These are phyloP conservation scores for Primulina huaijiensis DNA, from an alignment of 257 asterid genomes.

Conservation along the genomic window DNA sequence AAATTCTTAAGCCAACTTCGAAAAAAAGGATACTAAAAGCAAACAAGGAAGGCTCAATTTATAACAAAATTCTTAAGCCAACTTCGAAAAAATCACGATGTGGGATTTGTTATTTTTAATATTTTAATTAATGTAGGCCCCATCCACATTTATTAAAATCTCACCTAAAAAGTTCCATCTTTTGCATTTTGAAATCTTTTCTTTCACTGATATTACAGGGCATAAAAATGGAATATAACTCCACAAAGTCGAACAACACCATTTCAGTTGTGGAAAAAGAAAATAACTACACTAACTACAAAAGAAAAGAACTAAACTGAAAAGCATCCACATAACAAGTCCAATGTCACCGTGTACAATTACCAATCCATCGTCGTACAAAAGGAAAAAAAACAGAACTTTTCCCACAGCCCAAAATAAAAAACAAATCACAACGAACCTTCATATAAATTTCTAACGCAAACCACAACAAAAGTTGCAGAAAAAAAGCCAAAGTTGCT, in stretches of 20 bases:
- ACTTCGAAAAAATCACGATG: too few relatives aligned
- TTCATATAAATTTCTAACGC: neutral
- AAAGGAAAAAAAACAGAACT: conserved; percentile 6
- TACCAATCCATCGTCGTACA: conserved; percentile 3
- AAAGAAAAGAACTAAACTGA: too few relatives aligned
- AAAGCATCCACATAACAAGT: too few relatives aligned
- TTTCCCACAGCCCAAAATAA: neutral
- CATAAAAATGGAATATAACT: neutral
- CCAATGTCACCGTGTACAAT: neutral
- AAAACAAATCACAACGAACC: neutral
- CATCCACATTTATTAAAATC: too few relatives aligned
- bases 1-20: too few relatives aligned
- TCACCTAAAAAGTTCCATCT: too few relatives aligned
- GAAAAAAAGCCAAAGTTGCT: neutral
- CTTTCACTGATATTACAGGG: neutral
- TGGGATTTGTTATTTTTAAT: too few relatives aligned
- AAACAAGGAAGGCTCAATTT: too few relatives aligned
- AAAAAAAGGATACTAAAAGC: too few relatives aligned
- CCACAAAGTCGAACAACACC: neutral
- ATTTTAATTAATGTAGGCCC: too few relatives aligned
- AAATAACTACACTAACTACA: neutral
- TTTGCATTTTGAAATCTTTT: conserved; percentile 1
- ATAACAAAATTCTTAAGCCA: too few relatives aligned
- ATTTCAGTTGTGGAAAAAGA: neutral
- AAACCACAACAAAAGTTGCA: conserved; percentile 8